Percentiles rank a stretch among this genome's conserved stretches.
Conservation (phyloP, 345 rosid genomes). For the Crucihimalaya himalaica region DNA sequence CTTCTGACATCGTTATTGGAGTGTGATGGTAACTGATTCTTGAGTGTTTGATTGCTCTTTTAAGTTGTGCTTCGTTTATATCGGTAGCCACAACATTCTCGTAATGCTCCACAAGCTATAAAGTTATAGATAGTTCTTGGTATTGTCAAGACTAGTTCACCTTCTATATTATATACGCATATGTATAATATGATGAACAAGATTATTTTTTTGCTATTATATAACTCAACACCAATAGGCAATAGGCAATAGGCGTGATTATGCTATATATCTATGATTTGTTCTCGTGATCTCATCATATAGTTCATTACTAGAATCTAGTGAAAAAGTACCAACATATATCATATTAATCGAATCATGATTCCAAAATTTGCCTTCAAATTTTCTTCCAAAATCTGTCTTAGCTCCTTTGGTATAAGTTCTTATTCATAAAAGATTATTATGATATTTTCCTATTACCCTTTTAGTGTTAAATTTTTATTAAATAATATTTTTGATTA, state of each 20-base stretch:
- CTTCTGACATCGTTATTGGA: constrained; percentile 30
- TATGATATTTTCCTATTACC: neutral
- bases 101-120: constrained; percentile 36
- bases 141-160: neutral
- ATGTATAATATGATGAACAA: neutral
- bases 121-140: neutral
- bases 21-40: constrained; percentile 40
- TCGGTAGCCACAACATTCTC: constrained; percentile 39
- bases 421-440: neutral
- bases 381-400: neutral
- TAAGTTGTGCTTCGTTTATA: constrained; percentile 36
- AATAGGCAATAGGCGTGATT: neutral
- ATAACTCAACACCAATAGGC: neutral
- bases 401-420: neutral
- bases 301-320: neutral
- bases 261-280: neutral
- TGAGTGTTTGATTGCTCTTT: constrained; percentile 35
- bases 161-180: neutral
- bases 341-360: too few species aligned
- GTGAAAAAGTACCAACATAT: neutral
- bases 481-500: neutral
- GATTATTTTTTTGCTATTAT: neutral
- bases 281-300: neutral
- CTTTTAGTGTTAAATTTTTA: neutral
- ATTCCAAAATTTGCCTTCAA: neutral